Conservation (phyloP, 768 basidiomycete genomes). For the Trametes gibbosa region DNA sequence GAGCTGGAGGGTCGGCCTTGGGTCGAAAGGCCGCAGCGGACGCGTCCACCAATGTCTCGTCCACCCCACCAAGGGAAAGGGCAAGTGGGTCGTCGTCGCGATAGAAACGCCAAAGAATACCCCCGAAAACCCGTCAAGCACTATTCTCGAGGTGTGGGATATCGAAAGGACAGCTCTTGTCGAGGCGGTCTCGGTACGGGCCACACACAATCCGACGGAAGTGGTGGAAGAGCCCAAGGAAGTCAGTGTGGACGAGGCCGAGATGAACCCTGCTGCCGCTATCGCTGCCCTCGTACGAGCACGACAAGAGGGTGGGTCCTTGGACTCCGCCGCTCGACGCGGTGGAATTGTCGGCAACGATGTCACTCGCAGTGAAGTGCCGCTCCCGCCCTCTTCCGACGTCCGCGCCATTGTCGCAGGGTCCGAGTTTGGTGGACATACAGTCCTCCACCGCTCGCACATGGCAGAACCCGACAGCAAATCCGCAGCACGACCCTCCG, state of each 20-base stretch:
- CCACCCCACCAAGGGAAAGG: slow-evolving; percentile 85
- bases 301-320: slow-evolving; percentile 42
- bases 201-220: slow-evolving; percentile 42
- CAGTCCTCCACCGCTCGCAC: slow-evolving; percentile 35
- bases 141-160: slow-evolving; percentile 88
- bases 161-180: slow-evolving; percentile 78
- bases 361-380: slow-evolving; percentile 29
- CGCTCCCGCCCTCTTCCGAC: slow-evolving; percentile 56
- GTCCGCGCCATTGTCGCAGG: slow-evolving; percentile 71
- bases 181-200: slow-evolving; percentile 72
- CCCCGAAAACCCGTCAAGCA: slow-evolving; percentile 32
- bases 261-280: slow-evolving; percentile 64
- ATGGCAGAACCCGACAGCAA: slow-evolving; percentile 27
- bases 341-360: slow-evolving; percentile 15
- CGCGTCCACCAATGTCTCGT: slow-evolving; percentile 73
- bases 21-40: slow-evolving; percentile 48
- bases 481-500: slow-evolving; percentile 36
- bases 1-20: slow-evolving; percentile 76
- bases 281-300: slow-evolving; percentile 80
- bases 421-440: slow-evolving; percentile 73
- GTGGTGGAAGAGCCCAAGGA: slow-evolving; percentile 54
- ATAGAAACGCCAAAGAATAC: slow-evolving; percentile 44
- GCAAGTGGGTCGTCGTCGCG: slow-evolving; percentile 88
- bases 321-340: slow-evolving; percentile 15
- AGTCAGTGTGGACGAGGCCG: slow-evolving; percentile 51